phyloP scores from a whole-genome alignment of 2,329 filamentous ascomycete species.

The Cytospora mali region DNA sequence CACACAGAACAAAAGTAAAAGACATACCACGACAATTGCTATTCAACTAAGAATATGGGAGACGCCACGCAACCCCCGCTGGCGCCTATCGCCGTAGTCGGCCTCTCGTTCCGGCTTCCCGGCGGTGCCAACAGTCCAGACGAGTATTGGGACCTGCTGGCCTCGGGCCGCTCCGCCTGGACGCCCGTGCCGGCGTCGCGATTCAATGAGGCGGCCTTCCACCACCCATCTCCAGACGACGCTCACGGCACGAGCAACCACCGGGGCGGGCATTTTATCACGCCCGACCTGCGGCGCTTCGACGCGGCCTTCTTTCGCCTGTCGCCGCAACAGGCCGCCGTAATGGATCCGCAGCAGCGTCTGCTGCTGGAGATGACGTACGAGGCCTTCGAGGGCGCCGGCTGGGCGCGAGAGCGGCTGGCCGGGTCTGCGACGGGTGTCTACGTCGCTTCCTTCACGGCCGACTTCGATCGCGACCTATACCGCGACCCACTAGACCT shows the following conservation, averaged over 20 bases:
- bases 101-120: conserved; percentile 9
- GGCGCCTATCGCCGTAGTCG: conserved; percentile 5
- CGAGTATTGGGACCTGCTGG: neutral
- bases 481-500: conserved; percentile 29
- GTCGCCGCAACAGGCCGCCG: conserved; percentile 65
- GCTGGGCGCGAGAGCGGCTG: conserved; percentile 30
- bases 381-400: conserved; percentile 62
- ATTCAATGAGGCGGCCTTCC: conserved; percentile 10
- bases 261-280: conserved; percentile 9
- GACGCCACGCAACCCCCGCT: too few species aligned
- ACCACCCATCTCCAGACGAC: neutral
- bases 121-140: conserved; percentile 3
- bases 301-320: conserved; percentile 64
- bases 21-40: too few species aligned
- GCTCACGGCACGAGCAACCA: conserved; percentile 11
- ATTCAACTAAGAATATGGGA: too few species aligned
- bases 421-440: conserved; percentile 38
- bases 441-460: conserved; percentile 37
- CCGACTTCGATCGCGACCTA: conserved; percentile 35
- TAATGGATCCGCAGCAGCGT: conserved; percentile 68
- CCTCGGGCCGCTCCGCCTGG: neutral
- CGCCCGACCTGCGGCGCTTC: neutral
- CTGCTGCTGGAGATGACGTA: conserved; percentile 65
- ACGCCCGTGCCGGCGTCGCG: neutral
- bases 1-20: too few species aligned